Conservation (phyloP, 805 yeast genomes). For the Metschnikowia continentalis region DNA sequence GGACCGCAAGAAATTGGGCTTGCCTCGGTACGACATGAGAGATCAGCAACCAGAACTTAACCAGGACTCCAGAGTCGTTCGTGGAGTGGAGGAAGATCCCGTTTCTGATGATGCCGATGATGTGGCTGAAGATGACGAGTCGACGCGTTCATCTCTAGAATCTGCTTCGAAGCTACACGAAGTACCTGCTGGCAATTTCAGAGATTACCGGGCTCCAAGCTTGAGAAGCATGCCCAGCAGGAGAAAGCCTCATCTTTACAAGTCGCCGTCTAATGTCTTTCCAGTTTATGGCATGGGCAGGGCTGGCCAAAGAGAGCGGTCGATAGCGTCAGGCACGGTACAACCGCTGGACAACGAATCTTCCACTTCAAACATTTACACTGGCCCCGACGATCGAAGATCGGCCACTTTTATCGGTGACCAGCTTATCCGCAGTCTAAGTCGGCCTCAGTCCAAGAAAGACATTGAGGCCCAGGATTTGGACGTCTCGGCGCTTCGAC, state of each 20-base stretch:
- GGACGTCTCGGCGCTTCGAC: not conserved
- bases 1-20: slow-evolving; percentile 56
- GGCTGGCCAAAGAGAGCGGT: slow-evolving; percentile 51
- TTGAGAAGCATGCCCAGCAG: slow-evolving; percentile 4
- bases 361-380: not conserved
- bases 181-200: not conserved
- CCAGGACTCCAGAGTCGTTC: slow-evolving; percentile 74
- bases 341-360: slow-evolving; percentile 5
- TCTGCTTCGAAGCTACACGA: not conserved
- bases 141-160: slow-evolving; percentile 1
- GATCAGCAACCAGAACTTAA: slow-evolving; percentile 81
- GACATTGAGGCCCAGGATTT: slow-evolving; percentile 11
- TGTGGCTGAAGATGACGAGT: slow-evolving; percentile 4
- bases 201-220: not conserved
- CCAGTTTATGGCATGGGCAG: slow-evolving; percentile 78
- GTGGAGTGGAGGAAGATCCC: slow-evolving; percentile 22
- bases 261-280: slow-evolving; percentile 72
- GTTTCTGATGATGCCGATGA: slow-evolving; percentile 9
- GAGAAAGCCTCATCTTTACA: not conserved
- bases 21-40: slow-evolving; percentile 65
- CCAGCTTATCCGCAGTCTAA: slow-evolving; percentile 10
- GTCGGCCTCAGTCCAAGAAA: slow-evolving; percentile 9
- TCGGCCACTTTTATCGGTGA: slow-evolving; percentile 15
- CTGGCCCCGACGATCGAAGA: slow-evolving; percentile 1
- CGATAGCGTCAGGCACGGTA: slow-evolving; percentile 44